Base-by-base conservation (phyloP, 208 protist genomes). In the Angomonas ambiguus region DNA sequence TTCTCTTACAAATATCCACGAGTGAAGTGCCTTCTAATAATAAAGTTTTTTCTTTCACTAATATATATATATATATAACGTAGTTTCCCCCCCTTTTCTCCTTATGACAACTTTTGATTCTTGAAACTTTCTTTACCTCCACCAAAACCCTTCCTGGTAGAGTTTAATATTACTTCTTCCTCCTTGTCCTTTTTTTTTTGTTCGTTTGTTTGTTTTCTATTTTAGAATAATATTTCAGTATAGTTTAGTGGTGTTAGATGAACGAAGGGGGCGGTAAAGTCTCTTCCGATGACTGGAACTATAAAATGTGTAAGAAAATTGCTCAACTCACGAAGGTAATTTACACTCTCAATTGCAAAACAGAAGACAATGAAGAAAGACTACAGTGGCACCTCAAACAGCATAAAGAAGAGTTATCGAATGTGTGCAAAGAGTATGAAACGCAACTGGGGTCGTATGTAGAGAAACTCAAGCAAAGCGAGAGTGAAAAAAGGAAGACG, bases 261-360 rank as follows among this genome's bases (percentile, higher is more conserved):
- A 28, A 53, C 2, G 60, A 35, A 31, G 35, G 24, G 16, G 60
- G 38, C 3, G 34, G 5, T n/a, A 25, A 24, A 11, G 31, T 51
- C 20, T 18, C 63, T 1, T 81, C 84, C 32, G 82, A 89, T 1
- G 92, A 97, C 62, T 82, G 93, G 71, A 79, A 96, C 64, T 93
- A 91, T 51, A 96, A 96, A 62, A 97, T 98, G 93, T 93, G 85
- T 84, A 98, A 98, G 65, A 98, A 98, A 79, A 97, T 98, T 68
- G 97, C 97, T 10, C 96, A 98, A 75, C 85, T 98, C 30, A 98
- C 97, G 1, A 98, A 98, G 65, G 97, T 98, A 0, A 97, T 98
- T 42, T 98, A 98, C 77, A 95, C 97, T 16, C 81, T 98, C 22
- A 98, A 98, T 72, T 97, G 91, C 41, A 83, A 91, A 34, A 95